Conservation (phyloP, 306 rosid genomes). For the Quercus ilex region DNA sequence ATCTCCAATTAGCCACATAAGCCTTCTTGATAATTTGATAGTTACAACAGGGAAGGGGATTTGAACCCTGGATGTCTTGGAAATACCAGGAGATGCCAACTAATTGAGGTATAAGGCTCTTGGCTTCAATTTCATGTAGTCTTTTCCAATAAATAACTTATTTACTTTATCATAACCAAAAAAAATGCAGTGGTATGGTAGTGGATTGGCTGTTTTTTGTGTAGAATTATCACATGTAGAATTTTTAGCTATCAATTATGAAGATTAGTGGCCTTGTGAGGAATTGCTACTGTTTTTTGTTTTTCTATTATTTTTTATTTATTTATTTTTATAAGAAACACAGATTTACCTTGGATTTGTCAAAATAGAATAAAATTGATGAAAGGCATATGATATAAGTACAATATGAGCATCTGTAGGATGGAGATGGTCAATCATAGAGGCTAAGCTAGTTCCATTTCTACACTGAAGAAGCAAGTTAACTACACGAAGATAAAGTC, state of each 20-base stretch:
- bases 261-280: background rate
- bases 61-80: too few relatives aligned
- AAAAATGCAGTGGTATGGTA: too few relatives aligned
- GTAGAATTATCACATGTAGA: background rate
- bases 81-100: too few relatives aligned
- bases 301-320: too few relatives aligned
- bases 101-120: too few relatives aligned
- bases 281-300: background rate
- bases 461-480: conserved; percentile 19
- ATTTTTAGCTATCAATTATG: background rate
- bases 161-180: too few relatives aligned
- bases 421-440: background rate
- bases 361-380: background rate
- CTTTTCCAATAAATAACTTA: too few relatives aligned
- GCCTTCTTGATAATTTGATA: too few relatives aligned
- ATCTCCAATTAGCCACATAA: too few relatives aligned
- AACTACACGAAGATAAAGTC: background rate
- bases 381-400: background rate
- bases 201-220: background rate
- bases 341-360: background rate
- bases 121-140: too few relatives aligned
- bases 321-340: background rate
- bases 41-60: too few relatives aligned
- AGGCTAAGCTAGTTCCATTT: conserved; percentile 2
- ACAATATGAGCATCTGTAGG: background rate